Percentiles rank a stretch among this genome's conserved stretches.
phyloP scores from a whole-genome alignment of 2,329 filamentous ascomycete species.

The Ophiostoma novo-ulmi region DNA sequence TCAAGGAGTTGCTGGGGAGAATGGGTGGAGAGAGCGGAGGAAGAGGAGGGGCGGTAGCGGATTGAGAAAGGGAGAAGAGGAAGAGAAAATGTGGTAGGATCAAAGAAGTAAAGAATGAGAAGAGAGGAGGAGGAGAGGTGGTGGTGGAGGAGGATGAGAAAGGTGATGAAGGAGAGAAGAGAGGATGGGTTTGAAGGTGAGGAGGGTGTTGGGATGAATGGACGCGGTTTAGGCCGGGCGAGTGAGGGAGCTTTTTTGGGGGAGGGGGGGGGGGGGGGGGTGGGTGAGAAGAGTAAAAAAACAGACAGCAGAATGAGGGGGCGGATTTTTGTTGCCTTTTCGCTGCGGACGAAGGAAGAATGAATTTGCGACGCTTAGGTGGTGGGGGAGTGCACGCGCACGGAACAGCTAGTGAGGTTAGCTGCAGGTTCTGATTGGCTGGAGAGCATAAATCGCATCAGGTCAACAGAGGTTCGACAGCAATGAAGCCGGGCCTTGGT shows the following conservation, averaged over 20 bases:
- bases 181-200: conserved; percentile 25
- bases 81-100: neutral
- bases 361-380: conserved; percentile 17
- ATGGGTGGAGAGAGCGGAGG: conserved; percentile 12
- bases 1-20: conserved; percentile 23
- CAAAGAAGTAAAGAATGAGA: neutral
- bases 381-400: conserved; percentile 14
- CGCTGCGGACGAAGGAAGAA: conserved; percentile 17
- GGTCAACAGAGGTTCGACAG: neutral
- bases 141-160: conserved; percentile 27
- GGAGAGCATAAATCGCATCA: neutral
- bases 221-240: conserved; percentile 6
- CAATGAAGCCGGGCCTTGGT: neutral
- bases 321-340: conserved; percentile 11
- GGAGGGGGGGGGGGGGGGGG: neutral
- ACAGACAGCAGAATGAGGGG: conserved; percentile 10
- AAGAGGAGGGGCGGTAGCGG: conserved; percentile 9
- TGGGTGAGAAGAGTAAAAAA: conserved; percentile 14
- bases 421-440: conserved; percentile 14
- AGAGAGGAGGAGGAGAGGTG: conserved; percentile 24
- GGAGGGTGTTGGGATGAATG: conserved; percentile 23
- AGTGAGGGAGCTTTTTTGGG: conserved; percentile 5
- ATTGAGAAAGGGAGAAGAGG: neutral
- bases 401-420: conserved; percentile 17
- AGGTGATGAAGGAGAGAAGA: conserved; percentile 22